Evolutionary conservation across 2,329 filamentous ascomycete species (phyloP).

Genomic region (Exophiala lecanii-corni): DNA sequence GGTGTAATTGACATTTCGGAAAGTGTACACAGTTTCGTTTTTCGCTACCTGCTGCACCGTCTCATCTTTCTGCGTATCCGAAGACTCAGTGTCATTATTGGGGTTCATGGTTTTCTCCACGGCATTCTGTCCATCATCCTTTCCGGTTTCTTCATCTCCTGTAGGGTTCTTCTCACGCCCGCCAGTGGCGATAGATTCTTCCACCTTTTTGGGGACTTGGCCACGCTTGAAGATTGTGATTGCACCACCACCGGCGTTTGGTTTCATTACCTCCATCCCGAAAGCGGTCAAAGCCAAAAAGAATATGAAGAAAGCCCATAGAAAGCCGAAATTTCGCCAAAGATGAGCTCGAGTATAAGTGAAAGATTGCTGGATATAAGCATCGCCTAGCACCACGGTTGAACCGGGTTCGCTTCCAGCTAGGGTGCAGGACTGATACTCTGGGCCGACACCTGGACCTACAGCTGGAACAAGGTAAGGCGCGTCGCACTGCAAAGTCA

Average conservation of each 20-base stretch:
- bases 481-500: conserved; percentile 51
- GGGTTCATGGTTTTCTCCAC: conserved; percentile 23
- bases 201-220: conserved; percentile 55
- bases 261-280: conserved; percentile 72
- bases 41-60: conserved; percentile 50
- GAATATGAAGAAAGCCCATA: conserved; percentile 67
- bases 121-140: conserved; percentile 1
- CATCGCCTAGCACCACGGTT: conserved; percentile 49
- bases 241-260: conserved; percentile 73
- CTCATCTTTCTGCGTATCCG: conserved; percentile 27
- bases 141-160: conserved; percentile 46
- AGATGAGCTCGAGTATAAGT: conserved; percentile 54
- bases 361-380: conserved; percentile 54
- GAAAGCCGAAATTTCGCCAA: conserved; percentile 75
- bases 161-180: conserved; percentile 37
- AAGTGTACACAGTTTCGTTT: conserved; percentile 72
- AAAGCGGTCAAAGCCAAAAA: conserved; percentile 74
- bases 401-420: conserved; percentile 53
- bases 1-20: conserved; percentile 76
- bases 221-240: conserved; percentile 72
- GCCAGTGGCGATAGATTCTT: conserved; percentile 53
- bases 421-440: conserved; percentile 56
- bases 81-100: conserved; percentile 27
- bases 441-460: conserved; percentile 41
- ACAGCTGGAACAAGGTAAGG: conserved; percentile 53